These are phyloP conservation scores for Deinandra increscens DNA, from an alignment of 129 eudicot species.

Conservation along the genomic window DNA sequence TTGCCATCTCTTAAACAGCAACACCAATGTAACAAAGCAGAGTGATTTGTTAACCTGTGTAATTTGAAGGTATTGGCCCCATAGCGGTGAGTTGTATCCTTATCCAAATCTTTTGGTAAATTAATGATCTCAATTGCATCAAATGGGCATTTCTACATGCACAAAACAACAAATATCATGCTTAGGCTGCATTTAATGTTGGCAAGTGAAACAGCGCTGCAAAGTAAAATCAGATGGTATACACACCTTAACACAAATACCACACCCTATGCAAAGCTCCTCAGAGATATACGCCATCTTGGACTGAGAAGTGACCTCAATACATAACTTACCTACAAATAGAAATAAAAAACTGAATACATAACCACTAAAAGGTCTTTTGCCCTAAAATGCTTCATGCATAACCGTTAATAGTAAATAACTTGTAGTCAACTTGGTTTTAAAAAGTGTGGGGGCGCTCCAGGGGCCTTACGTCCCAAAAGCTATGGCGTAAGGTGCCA, in stretches of 20 bases:
- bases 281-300: slow-evolving; percentile 86
- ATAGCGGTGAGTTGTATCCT: slow-evolving; percentile 89
- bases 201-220: not conserved
- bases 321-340: slow-evolving; percentile 73
- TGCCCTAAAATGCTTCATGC: not conserved
- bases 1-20: slow-evolving; percentile 7
- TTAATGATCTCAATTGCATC: slow-evolving; percentile 92
- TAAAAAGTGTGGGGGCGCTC: no score
- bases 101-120: slow-evolving; percentile 81
- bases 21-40: slow-evolving; percentile 20
- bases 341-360: not conserved
- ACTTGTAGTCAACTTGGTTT: not conserved
- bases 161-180: slow-evolving; percentile 21
- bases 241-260: slow-evolving; percentile 91
- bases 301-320: slow-evolving; percentile 76
- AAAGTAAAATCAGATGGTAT: not conserved
- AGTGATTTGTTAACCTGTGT: slow-evolving; percentile 58
- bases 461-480: no score
- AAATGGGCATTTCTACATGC: slow-evolving; percentile 85
- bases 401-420: not conserved
- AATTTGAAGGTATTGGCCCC: slow-evolving; percentile 78
- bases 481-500: no score
- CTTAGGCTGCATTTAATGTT: not conserved
- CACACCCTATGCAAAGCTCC: slow-evolving; percentile 97
- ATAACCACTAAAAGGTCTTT: not conserved